Percentiles rank a stretch among this genome's conserved stretches.
phyloP scores from a whole-genome alignment of 305 asterid species.

The Lippia alba region DNA sequence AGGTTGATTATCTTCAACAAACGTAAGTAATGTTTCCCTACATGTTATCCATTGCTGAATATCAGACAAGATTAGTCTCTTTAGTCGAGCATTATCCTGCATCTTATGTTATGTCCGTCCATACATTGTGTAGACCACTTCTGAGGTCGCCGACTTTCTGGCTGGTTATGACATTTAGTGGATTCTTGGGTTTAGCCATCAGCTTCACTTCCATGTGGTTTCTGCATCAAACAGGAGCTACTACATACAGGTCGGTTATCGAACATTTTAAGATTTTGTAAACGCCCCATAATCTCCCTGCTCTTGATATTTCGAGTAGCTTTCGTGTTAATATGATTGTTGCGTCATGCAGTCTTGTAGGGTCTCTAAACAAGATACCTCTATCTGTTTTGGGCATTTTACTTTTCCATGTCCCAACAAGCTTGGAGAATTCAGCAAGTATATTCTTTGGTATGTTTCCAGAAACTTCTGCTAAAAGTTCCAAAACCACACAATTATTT shows the following conservation, averaged over 20 bases:
- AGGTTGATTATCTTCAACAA: constrained; percentile 75
- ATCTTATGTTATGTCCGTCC: background rate
- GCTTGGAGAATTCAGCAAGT: constrained; percentile 83
- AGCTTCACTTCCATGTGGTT: constrained; percentile 99
- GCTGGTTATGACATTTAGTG: constrained; percentile 81
- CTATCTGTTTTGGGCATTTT: constrained; percentile 88
- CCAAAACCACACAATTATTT: no score
- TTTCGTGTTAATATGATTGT: constrained; percentile 16
- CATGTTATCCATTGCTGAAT: background rate
- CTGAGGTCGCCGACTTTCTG: constrained; percentile 74
- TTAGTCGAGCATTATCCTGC: background rate
- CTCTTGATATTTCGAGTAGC: background rate
- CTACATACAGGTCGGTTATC: constrained; percentile 74
- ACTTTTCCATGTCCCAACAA: constrained; percentile 83
- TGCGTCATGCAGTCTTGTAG: constrained; percentile 76
- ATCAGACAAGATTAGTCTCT: background rate
- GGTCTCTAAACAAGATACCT: constrained; percentile 93
- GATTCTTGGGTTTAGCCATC: constrained; percentile 85
- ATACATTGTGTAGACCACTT: constrained; percentile 64
- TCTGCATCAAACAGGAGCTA: constrained; percentile 96
- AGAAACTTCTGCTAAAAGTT: background rate
- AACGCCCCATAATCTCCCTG: background rate
- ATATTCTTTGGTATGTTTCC: constrained; percentile 73
- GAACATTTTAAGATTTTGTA: background rate
- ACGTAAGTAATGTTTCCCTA: constrained; percentile 62